Conservation (phyloP, 768 basidiomycete genomes). For the Cystofilobasidium bisporidii region DNA sequence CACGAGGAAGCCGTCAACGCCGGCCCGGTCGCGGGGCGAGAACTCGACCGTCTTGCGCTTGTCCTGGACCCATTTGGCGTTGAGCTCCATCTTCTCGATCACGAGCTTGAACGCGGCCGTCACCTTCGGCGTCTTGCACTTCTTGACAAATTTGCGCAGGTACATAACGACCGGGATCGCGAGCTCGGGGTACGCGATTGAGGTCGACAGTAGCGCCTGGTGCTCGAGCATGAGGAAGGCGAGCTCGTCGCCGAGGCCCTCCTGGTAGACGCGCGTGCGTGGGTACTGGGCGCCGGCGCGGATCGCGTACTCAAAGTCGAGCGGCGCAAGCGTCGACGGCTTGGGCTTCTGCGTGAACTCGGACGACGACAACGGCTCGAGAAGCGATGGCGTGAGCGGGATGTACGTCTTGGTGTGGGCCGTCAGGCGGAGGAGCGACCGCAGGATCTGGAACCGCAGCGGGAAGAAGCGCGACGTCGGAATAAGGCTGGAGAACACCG, state of each 20-base stretch:
- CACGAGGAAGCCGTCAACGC: constrained; percentile 58
- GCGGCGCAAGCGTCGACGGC: constrained; percentile 71
- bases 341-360: constrained; percentile 64
- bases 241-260: constrained; percentile 73
- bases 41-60: constrained; percentile 62
- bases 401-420: constrained; percentile 76
- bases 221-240: constrained; percentile 69
- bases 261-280: constrained; percentile 74
- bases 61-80: constrained; percentile 64
- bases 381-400: constrained; percentile 73
- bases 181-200: constrained; percentile 89
- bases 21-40: constrained; percentile 58
- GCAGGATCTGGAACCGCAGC: constrained; percentile 82
- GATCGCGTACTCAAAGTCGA: constrained; percentile 80
- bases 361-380: constrained; percentile 71
- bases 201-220: constrained; percentile 62
- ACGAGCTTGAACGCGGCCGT: constrained; percentile 57
- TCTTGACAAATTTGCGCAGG: constrained; percentile 66
- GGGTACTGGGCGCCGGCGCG: constrained; percentile 80
- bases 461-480: constrained; percentile 87
- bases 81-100: constrained; percentile 79
- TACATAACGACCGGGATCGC: constrained; percentile 64
- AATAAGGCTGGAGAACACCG: constrained; percentile 76
- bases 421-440: constrained; percentile 76
- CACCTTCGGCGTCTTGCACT: constrained; percentile 36